Evolutionary conservation across 2,329 filamentous ascomycete species (phyloP).

Genomic region (Aureobasidium subglaciale): DNA sequence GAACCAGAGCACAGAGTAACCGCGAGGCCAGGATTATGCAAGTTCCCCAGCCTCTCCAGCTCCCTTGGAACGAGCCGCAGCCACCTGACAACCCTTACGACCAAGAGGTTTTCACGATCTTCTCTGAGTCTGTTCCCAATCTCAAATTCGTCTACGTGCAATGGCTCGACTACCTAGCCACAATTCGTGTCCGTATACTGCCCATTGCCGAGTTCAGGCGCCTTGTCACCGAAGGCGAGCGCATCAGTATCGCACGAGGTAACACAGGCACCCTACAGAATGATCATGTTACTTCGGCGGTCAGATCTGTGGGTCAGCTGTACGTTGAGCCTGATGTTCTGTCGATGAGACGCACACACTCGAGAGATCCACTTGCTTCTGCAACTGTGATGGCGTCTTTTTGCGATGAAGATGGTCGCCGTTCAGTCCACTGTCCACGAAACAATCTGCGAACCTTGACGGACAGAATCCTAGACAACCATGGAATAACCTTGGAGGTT

Average conservation of each 20-base stretch:
- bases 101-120: conserved; percentile 23
- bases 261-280: conserved; percentile 61
- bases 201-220: conserved; percentile 46
- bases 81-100: not conserved
- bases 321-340: conserved; percentile 58
- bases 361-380: conserved; percentile 42
- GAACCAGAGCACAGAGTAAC: not conserved
- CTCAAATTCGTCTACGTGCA: conserved; percentile 65
- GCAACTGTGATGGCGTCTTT: conserved; percentile 63
- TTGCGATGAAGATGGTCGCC: conserved; percentile 47
- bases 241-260: conserved; percentile 57
- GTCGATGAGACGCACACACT: conserved; percentile 50
- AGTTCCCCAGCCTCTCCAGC: not conserved
- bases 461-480: conserved; percentile 43
- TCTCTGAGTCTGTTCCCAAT: conserved; percentile 44
- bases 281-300: conserved; percentile 50
- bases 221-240: conserved; percentile 28
- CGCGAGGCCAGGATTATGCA: conserved; percentile 5
- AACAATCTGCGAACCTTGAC: conserved; percentile 41
- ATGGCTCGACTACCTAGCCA: conserved; percentile 73
- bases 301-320: conserved; percentile 57
- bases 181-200: conserved; percentile 58
- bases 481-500: conserved; percentile 53
- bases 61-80: not conserved
- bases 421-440: conserved; percentile 55